Conservation (phyloP, 169 alveolate species). For the Plasmodium billcollinsi region DNA sequence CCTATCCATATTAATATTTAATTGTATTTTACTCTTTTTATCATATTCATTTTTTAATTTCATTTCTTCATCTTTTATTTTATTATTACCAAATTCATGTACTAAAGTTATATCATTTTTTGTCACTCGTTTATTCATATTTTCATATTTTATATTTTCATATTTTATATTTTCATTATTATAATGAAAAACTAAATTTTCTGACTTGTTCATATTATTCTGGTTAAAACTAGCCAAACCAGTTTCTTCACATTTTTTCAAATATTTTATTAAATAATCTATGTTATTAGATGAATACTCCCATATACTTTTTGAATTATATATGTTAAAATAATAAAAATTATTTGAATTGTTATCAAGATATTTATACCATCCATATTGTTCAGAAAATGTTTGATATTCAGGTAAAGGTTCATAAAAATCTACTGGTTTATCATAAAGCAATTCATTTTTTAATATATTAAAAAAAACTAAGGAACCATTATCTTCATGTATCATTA, state of each 20-base stretch:
- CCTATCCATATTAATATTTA: neutral
- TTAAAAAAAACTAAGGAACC: constrained; percentile 48
- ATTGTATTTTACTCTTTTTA: constrained; percentile 1
- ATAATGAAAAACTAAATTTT: constrained; percentile 1
- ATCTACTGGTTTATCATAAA: constrained; percentile 37
- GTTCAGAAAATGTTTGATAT: constrained; percentile 54
- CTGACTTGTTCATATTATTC: no score
- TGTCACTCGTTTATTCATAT: neutral
- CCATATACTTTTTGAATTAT: constrained; percentile 60
- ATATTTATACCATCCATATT: constrained; percentile 72
- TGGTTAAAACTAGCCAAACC: no score
- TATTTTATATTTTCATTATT: neutral
- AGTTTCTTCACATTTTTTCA: constrained; percentile 17
- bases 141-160: neutral
- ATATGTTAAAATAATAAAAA: constrained; percentile 58
- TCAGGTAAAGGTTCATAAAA: constrained; percentile 26
- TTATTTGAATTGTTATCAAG: constrained; percentile 54
- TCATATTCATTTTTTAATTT: neutral
- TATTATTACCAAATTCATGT: neutral
- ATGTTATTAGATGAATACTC: constrained; percentile 38
- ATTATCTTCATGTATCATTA: constrained; percentile 69
- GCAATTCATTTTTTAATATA: constrained; percentile 30
- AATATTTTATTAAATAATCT: constrained; percentile 8
- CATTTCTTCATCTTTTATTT: constrained; percentile 9
- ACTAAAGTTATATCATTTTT: neutral